phyloP scores from a whole-genome alignment of 164 flowering plant species.

The Brasenia schreberi region DNA sequence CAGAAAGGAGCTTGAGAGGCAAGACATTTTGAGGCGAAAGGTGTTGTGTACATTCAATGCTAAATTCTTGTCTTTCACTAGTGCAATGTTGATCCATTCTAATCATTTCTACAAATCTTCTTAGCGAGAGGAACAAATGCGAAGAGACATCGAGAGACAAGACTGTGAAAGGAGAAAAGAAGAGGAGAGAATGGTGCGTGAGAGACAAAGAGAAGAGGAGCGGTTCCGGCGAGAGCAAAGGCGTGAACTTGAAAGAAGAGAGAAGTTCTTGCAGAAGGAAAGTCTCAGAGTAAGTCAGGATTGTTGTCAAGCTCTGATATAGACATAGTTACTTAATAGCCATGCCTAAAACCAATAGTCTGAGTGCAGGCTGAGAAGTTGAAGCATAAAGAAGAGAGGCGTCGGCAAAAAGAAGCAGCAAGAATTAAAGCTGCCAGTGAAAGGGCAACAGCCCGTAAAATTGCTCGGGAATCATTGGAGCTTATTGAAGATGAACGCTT shows the following conservation, averaged over 20 bases:
- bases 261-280: slow-evolving; percentile 73
- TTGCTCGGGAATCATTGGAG: slow-evolving; percentile 88
- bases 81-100: neutral
- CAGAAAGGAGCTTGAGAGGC: slow-evolving; percentile 81
- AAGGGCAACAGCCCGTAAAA: slow-evolving; percentile 78
- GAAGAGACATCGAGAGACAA: slow-evolving; percentile 82
- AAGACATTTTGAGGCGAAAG: slow-evolving; percentile 78
- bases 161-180: slow-evolving; percentile 90
- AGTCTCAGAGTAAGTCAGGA: slow-evolving; percentile 42
- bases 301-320: neutral
- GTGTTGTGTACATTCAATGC: slow-evolving; percentile 16
- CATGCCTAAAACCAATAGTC: neutral
- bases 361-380: slow-evolving; percentile 64
- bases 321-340: neutral
- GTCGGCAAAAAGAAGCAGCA: slow-evolving; percentile 75
- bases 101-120: neutral
- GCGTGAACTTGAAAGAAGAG: slow-evolving; percentile 82
- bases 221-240: slow-evolving; percentile 65
- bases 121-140: slow-evolving; percentile 85
- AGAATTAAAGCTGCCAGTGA: slow-evolving; percentile 78
- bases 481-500: slow-evolving; percentile 86
- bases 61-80: neutral
- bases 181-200: slow-evolving; percentile 83
- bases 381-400: slow-evolving; percentile 78
- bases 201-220: slow-evolving; percentile 83